A percentile compares a stretch with the other conserved stretches of the same genome.
Conservation (phyloP, 805 yeast species). For the Spathaspora hagerdaliae region DNA sequence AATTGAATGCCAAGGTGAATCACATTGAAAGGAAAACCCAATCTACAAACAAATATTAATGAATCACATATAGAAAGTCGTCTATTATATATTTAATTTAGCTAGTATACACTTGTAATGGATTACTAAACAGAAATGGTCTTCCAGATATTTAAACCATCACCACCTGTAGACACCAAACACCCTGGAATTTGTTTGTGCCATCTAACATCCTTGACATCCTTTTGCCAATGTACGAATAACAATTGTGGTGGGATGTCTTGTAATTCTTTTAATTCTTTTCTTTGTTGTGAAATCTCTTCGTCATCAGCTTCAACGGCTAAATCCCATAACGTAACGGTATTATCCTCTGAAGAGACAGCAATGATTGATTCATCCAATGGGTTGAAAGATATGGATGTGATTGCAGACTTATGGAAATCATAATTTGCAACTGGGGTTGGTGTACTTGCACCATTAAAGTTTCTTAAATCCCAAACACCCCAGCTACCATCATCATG, state of each 20-base stretch:
- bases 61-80: neutral
- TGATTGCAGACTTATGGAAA: conserved; percentile 91
- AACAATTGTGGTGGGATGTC: conserved; percentile 93
- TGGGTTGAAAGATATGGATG: conserved; percentile 93
- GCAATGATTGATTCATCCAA: conserved; percentile 93
- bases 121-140: conserved; percentile 64
- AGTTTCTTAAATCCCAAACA: conserved; percentile 94
- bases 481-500: conserved; percentile 98
- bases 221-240: conserved; percentile 97
- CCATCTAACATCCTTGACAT: conserved; percentile 98
- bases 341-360: conserved; percentile 93
- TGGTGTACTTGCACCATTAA: conserved; percentile 50
- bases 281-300: conserved; percentile 82
- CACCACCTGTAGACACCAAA: conserved; percentile 90
- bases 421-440: conserved; percentile 91
- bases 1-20: conserved; percentile 6
- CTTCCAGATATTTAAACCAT: conserved; percentile 93
- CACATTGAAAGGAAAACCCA: conserved; percentile 1
- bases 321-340: conserved; percentile 96
- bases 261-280: conserved; percentile 72
- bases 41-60: conserved; percentile 3
- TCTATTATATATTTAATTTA: too few relatives aligned
- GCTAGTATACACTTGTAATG: too few relatives aligned
- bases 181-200: conserved; percentile 96
- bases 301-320: conserved; percentile 99